These are phyloP conservation scores for Claviceps humidiphila DNA, from an alignment of 2,329 filamentous ascomycete species.

Conservation along the genomic window DNA sequence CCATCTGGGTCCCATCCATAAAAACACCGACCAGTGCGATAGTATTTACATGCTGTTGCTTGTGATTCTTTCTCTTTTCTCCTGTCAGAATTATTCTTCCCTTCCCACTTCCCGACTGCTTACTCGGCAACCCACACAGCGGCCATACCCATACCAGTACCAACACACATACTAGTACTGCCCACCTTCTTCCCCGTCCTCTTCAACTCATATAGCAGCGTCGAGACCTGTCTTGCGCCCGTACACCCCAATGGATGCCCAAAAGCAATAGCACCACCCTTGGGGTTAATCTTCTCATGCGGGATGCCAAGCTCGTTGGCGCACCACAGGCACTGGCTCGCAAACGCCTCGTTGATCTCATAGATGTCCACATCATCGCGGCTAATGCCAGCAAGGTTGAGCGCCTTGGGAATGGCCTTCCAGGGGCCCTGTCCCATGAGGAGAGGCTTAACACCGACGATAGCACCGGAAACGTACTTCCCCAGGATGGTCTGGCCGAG, in stretches of 20 bases:
- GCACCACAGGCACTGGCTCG: conserved; percentile 88
- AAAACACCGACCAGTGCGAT: too few relatives aligned
- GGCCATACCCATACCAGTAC: conserved; percentile 96
- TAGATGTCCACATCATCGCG: conserved; percentile 92
- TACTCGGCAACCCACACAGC: conserved; percentile 94
- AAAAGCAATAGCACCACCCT: conserved; percentile 92
- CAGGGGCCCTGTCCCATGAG: conserved; percentile 95
- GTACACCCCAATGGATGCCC: conserved; percentile 93
- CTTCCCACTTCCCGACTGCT: neutral
- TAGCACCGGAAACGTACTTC: conserved; percentile 76
- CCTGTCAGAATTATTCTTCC: neutral
- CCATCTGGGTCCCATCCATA: too few relatives aligned
- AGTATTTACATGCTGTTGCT: neutral
- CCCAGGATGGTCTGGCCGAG: conserved; percentile 82
- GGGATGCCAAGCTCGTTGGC: conserved; percentile 76
- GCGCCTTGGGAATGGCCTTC: conserved; percentile 87
- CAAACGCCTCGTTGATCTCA: conserved; percentile 99
- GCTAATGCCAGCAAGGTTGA: conserved; percentile 73
- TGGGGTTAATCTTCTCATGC: conserved; percentile 83
- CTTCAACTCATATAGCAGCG: conserved; percentile 78
- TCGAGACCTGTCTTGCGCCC: conserved; percentile 85
- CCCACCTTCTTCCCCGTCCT: conserved; percentile 75
- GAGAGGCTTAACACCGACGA: conserved; percentile 81
- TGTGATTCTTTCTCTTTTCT: neutral
- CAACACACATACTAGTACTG: conserved; percentile 91